Evolutionary conservation across 352 stramenopile genomes (phyloP), one percentile per base, ranked within the genome.

Genomic region (Pythium apleroticum): DNA sequence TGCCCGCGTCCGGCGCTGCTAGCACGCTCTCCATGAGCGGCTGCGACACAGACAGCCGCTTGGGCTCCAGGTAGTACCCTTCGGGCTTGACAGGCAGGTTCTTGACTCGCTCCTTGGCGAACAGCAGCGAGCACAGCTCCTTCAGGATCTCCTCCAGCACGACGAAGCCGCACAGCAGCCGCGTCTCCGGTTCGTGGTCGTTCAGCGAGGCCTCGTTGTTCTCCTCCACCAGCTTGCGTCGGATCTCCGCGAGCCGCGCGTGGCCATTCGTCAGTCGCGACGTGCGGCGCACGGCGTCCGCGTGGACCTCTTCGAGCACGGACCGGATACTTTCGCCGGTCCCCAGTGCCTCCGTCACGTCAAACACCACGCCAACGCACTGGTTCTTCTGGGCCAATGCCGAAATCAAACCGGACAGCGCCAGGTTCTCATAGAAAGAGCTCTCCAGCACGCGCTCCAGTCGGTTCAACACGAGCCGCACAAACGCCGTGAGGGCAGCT

Each of bases 141-240:
- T 94, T 94, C 3, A 96, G 63, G 31, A 96, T 81, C 60, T 96
- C 87, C 52, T 96, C 87, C 19, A 96, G 66, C 33, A 96, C 77
- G 25, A 94, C 75, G n/a, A 83, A 93, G 0, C 80, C 84, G 27
- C 81, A 89, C 14, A 95, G 50, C 33, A 93, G 49, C 8, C 80
- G 80, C 28, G 77, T 84, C 55, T 93, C 80, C 4, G 75, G 72
- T 43, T 91, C 84, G 49, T 90, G 74, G 37, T 87, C 78, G 49
- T 88, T 86, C 46, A 88, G 41, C 6, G 65, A 70, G 35, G 79
- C 68, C 33, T 88, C 77, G 49, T 90, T 90, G 68, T 90, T 83
- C 41, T 91, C 70, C 12, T 84, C 75, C 22, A 93, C 67, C 4
- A 96, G 74, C 55, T 81, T 80, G 45, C 75, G 81, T 19, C 80